Evolutionary conservation across 805 yeast species (phyloP), one percentile per base, ranked within the genome.

Genomic region (Sporopachydermia lactativora): DNA sequence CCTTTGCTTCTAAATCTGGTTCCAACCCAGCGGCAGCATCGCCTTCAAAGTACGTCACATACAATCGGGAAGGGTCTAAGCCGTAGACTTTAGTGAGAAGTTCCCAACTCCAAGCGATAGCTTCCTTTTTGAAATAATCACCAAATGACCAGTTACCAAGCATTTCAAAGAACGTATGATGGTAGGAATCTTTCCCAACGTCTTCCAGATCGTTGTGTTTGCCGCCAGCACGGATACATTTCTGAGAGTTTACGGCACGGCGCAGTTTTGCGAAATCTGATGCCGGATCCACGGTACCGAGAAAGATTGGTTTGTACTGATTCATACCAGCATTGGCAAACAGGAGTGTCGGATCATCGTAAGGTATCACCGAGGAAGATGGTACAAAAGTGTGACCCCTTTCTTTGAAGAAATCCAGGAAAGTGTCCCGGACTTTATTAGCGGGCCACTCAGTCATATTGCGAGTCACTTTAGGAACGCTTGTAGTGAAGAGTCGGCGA

Each of bases 141-240:
- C 99, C 99, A 62, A 92, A 92, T 4, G 98, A 92, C 99, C 99
- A 92, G 70, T 92, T 92, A 55, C 99, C 99, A 64, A 92, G 73
- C 99, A 92, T 92, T 66, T 92, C 99, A 52, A 92, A 92, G 58
- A 94, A 94, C 14, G 99, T 92, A 62, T 92, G 99, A 61, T 92
- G 99, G 58, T 92, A 92, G 41, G 95, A 84, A 63, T 92, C 99
- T 55, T 81, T 77, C 48, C 99, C 99, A 39, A 92, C 99, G 62
- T 92, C 99, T 59, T 92, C 99, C 57, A 92, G 74, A 66, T 92
- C 98, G 47, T 65, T 65, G 64, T 92, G 99, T 64, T 92, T 92
- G 61, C 99, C 99, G 62, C 99, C 99, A 19, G 99, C 99, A 67
- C 99, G 79, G 54, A 92, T 89, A 73, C 97, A 92, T 62, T 92